A percentile compares a stretch with the other conserved stretches of the same genome.
phyloP scores from a whole-genome alignment of 768 basidiomycete genomes.

The Flagelloscypha sp. region DNA sequence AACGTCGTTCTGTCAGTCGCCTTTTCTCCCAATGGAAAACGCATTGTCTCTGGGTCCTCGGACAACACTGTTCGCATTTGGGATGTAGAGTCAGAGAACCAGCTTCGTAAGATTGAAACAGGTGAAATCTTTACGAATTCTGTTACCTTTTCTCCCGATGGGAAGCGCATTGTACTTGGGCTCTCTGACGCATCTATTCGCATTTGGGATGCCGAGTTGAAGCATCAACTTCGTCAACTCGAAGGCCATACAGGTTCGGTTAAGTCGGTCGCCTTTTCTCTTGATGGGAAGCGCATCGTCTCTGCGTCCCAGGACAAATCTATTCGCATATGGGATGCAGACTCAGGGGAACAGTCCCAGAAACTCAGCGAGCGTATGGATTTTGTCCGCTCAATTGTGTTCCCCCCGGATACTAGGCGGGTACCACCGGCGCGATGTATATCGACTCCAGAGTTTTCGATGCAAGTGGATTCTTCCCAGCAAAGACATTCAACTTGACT shows the following conservation, averaged over 20 bases:
- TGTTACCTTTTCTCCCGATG: neutral
- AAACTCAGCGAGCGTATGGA: too few species aligned
- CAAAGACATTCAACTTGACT: too few species aligned
- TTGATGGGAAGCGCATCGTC: conserved; percentile 2
- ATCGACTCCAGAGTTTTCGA: too few species aligned
- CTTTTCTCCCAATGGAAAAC: conserved; percentile 33
- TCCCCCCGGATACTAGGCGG: too few species aligned
- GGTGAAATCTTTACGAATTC: neutral
- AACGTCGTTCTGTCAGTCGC: conserved; percentile 21
- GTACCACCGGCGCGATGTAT: too few species aligned
- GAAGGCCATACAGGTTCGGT: neutral
- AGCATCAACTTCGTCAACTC: neutral
- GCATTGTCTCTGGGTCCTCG: conserved; percentile 31
- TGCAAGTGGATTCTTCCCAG: too few species aligned
- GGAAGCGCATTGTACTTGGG: neutral
- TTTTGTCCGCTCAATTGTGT: too few species aligned
- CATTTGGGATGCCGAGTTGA: neutral
- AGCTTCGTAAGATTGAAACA: neutral
- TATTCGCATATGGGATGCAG: conserved; percentile 5
- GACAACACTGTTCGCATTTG: conserved; percentile 15
- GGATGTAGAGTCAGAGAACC: neutral
- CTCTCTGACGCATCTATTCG: neutral
- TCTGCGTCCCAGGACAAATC: conserved; percentile 6
- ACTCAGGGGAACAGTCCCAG: conserved; percentile 1
- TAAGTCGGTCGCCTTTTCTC: conserved; percentile 2